phyloP scores from a whole-genome alignment of 495 filamentous ascomycete genomes.

The Alectoria sarmentosa region DNA sequence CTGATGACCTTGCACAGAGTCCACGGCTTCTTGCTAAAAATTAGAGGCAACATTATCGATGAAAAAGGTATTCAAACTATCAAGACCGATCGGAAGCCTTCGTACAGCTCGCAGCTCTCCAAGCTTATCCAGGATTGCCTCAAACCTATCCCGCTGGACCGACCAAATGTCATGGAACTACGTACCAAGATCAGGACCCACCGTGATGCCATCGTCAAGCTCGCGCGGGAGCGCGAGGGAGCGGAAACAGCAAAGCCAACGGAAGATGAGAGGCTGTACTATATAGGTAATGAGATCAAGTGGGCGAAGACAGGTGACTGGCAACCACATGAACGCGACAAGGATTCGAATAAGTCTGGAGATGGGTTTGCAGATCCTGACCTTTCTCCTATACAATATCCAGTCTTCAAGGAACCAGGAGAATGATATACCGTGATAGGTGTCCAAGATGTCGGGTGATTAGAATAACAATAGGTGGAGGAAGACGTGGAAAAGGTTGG shows the following conservation, averaged over 20 bases:
- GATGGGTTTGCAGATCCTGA: not conserved
- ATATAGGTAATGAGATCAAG: slow-evolving; percentile 13
- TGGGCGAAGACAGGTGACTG: not conserved
- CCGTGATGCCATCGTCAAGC: not conserved
- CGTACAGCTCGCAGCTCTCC: not conserved
- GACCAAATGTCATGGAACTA: not conserved
- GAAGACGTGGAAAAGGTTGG: not conserved
- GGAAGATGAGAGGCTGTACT: slow-evolving; percentile 7
- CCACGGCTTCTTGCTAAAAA: slow-evolving; percentile 5
- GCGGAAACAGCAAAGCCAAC: not conserved
- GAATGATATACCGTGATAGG: not conserved
- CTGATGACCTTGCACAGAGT: slow-evolving; percentile 7
- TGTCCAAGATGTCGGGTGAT: not conserved
- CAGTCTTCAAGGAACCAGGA: not conserved
- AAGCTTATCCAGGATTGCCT: slow-evolving; percentile 1
- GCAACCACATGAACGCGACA: not conserved
- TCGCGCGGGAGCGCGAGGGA: not conserved
- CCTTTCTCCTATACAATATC: not conserved
- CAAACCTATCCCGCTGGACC: not conserved
- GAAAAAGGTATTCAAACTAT: not conserved
- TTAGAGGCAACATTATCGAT: not conserved
- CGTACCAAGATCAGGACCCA: not conserved
- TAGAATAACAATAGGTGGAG: not conserved
- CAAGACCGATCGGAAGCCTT: slow-evolving; percentile 3
- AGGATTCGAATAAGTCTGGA: not conserved